Conservation (phyloP, 495 filamentous ascomycete genomes). For the Pseudomonodictys pantanalensis region DNA sequence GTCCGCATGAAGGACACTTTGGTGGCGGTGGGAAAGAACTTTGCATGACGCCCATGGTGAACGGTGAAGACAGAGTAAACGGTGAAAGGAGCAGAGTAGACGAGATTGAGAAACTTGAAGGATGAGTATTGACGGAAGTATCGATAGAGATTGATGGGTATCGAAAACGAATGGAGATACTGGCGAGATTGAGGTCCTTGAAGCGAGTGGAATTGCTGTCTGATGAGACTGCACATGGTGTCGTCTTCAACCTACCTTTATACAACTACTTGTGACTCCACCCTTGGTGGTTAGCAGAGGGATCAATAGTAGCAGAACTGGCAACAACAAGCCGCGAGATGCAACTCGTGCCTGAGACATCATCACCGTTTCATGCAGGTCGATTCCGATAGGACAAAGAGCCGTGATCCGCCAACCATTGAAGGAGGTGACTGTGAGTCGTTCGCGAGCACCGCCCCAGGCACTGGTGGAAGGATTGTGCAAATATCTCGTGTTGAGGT, state of each 20-base stretch:
- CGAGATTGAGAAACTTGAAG: not conserved
- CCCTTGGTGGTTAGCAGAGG: no score
- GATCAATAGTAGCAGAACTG: no score
- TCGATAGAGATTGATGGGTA: no score
- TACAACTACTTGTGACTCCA: no score
- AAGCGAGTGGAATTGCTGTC: no score
- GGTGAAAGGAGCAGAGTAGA: not conserved
- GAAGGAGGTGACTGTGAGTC: not conserved
- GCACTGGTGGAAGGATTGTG: not conserved
- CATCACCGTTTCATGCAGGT: no score
- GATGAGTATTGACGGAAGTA: not conserved
- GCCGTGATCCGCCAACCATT: not conserved
- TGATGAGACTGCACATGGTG: no score
- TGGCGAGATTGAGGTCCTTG: no score
- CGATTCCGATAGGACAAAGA: not conserved
- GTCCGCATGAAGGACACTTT: conserved; percentile 19
- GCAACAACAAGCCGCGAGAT: no score
- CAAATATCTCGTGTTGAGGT: not conserved
- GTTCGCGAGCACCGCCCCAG: not conserved
- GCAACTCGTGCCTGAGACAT: no score
- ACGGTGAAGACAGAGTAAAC: not conserved
- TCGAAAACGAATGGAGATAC: no score
- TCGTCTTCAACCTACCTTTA: no score
- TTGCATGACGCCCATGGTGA: conserved; percentile 20
- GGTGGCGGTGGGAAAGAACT: conserved; percentile 24